phyloP scores from a whole-genome alignment of 2,329 filamentous ascomycete genomes.

The Venturia effusa region DNA sequence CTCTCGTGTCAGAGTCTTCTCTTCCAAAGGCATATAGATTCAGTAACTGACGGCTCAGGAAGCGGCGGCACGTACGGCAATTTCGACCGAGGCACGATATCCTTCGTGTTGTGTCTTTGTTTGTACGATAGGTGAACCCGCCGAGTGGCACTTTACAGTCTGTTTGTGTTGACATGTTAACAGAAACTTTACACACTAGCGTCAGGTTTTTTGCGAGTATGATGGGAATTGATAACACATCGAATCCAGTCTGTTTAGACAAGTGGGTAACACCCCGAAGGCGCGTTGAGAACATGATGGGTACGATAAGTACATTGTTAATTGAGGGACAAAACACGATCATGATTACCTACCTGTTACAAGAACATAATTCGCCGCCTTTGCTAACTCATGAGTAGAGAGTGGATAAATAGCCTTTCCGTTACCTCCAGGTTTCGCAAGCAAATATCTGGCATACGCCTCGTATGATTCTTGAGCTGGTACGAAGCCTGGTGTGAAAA shows the following conservation, averaged over 20 bases:
- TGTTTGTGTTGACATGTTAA: neutral
- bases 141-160: neutral
- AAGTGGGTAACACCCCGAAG: too few species aligned
- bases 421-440: neutral
- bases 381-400: neutral
- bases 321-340: neutral
- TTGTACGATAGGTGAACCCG: neutral
- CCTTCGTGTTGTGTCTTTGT: neutral
- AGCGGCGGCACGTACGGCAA: neutral
- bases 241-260: neutral
- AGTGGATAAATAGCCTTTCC: neutral
- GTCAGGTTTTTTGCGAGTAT: neutral
- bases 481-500: neutral
- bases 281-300: neutral
- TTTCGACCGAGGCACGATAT: neutral
- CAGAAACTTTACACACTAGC: neutral
- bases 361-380: neutral
- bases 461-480: neutral
- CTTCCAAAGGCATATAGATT: neutral
- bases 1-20: neutral
- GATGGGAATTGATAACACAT: neutral
- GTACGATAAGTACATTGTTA: neutral
- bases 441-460: neutral
- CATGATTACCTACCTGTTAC: neutral
- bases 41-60: neutral